Evolutionary conservation across 2,329 filamentous ascomycete species (phyloP), one percentile per base, ranked within the genome.

Genomic region (Cladosporium oxysporum): DNA sequence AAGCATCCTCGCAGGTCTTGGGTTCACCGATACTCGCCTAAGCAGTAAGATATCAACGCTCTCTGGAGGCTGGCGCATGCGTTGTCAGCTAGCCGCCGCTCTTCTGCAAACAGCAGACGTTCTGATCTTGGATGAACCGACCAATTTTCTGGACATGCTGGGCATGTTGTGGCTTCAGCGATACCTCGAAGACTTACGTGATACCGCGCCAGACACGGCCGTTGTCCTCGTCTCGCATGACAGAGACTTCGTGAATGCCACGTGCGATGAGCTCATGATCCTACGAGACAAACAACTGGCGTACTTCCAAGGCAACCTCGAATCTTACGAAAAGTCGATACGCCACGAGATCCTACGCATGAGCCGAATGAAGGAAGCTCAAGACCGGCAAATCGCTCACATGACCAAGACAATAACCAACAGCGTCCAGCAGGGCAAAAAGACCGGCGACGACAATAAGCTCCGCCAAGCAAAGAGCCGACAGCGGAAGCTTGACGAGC

Each of bases 161-260:
- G 91, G 91, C 1, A 93, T 96, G 66, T 87, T 96, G 65, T 96
- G 92, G 91, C 82, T 97, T 1, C 90, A 96, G 74, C 84, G 85
- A 14, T 89, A 93, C 73, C 85, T 96, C 11, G 80, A 80, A 62
- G 81, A 84, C 44, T 79, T 83, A 4, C 84, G 87, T 23, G 76
- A 76, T 0, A 79, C 83, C 2, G 29, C 62, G n/a, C 53, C 62
- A 11, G 47, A 65, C 1, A 85, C 83, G 0, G 95, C 91, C 0
- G 83, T 95, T 1, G 82, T 96, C 18, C 81, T 95, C 1, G 91
- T 95, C 2, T 95, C 92, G 0, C 92, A 96, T 78, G 92, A 96
- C 76, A 86, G 92, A 18, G 89, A 91, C 70, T 96, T 96, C 74
- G 86, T 90, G 58, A 89, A 92, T 61, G 85, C 88, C 0, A 89